Conservation (phyloP, 2,329 filamentous ascomycete species). For the Penicillium sp. region DNA sequence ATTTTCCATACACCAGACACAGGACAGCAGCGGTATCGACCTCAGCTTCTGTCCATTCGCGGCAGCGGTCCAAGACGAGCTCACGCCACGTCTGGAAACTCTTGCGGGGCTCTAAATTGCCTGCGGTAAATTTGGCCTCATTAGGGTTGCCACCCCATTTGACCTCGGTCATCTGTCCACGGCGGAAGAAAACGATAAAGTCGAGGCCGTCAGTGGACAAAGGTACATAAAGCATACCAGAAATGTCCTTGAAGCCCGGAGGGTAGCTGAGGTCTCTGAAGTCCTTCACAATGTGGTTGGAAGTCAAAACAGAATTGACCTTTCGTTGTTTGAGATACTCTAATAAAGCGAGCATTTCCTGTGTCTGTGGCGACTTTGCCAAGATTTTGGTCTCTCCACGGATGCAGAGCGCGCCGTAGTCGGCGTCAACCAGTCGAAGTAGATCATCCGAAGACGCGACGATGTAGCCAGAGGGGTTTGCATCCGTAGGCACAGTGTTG, state of each 20-base stretch:
- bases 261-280: slow-evolving; percentile 81
- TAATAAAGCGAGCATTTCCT: slow-evolving; percentile 81
- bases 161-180: slow-evolving; percentile 77
- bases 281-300: slow-evolving; percentile 74
- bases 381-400: slow-evolving; percentile 87
- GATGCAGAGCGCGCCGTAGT: slow-evolving; percentile 84
- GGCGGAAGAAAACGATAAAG: slow-evolving; percentile 92
- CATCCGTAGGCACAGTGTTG: slow-evolving; percentile 80
- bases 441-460: slow-evolving; percentile 87
- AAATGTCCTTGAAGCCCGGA: slow-evolving; percentile 78
- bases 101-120: slow-evolving; percentile 76
- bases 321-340: slow-evolving; percentile 81
- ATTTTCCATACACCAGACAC: slow-evolving; percentile 85
- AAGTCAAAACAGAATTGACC: slow-evolving; percentile 75
- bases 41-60: slow-evolving; percentile 88
- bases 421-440: slow-evolving; percentile 81
- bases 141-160: slow-evolving; percentile 69
- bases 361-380: slow-evolving; percentile 73
- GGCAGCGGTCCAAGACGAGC: slow-evolving; percentile 77
- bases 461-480: slow-evolving; percentile 87
- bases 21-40: slow-evolving; percentile 86
- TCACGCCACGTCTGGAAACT: slow-evolving; percentile 85
- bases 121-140: slow-evolving; percentile 71
- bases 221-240: slow-evolving; percentile 81
- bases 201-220: slow-evolving; percentile 76